Evolutionary conservation across 1,284 basidiomycete genomes (phyloP), one percentile per base, ranked within the genome.

Genomic region (Ganoderma lingzhi): DNA sequence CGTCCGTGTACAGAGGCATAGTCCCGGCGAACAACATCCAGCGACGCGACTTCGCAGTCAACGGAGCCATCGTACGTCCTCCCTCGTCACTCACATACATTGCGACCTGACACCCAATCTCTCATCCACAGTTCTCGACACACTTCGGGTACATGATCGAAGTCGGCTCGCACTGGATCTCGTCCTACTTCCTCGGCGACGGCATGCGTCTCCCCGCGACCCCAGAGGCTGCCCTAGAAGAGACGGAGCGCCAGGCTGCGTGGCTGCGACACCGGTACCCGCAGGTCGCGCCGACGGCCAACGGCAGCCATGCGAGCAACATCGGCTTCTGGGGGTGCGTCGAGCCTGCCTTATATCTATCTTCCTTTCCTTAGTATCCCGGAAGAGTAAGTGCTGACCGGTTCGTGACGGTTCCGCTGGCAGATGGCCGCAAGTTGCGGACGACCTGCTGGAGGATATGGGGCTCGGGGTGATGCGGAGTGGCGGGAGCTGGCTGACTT

Each of bases 381-480:
- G 41, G 3, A 2, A 2, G 41, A 42, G 41, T 15, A 42, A 53
- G 65, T 42, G 14, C 6, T 28, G 41, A 61, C 39, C 28, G 51
- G 28, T 12, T 51, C 8, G n/a, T 45, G 23, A 1, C n/a, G 15
- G 45, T n/a, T n/a, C n/a, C n/a, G n/a, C n/a, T 10, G 32, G 5
- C 70, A 89, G 88, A 37, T 90, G 88, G 87, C 87, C 88, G 0
- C 90, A 90, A 71, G 76, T 82, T 17, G 79, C 82, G 0, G 90
- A 91, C 68, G 83, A 86, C 2, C 76, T 91, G 1, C 76, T 90
- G 58, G 85, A 86, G 9, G 90, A 91, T 67, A 88, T 91, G 86
- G 80, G 81, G 12, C 73, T 90, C 15, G 81, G 71, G 1, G 84
- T 71, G 39, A 78, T 83, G 79, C 79, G 89, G 6, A 88, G 86